Evolutionary conservation across 164 flowering plant species (phyloP).

Genomic region (Nymphaea thermarum): DNA sequence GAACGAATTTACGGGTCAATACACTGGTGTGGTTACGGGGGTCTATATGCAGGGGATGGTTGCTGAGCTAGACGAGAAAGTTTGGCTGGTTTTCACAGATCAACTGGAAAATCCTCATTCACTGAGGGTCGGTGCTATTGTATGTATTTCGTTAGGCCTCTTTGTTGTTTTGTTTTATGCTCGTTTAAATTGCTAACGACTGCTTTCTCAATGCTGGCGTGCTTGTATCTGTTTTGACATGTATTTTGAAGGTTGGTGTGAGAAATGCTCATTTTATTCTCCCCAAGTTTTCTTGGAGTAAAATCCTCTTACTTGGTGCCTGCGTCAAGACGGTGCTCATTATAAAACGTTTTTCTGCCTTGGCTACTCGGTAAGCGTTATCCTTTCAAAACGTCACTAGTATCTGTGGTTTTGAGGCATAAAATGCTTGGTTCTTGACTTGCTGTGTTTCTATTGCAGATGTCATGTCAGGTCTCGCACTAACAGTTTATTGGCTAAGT

Average conservation of each 20-base stretch:
- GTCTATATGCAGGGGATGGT: conserved; percentile 67
- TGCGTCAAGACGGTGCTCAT: conserved; percentile 53
- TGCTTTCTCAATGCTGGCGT: background rate
- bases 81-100: conserved; percentile 66
- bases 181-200: background rate
- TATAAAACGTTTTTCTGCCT: conserved; percentile 58
- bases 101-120: conserved; percentile 29
- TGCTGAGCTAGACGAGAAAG: conserved; percentile 68
- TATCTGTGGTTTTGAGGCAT: background rate
- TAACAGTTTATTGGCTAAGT: conserved; percentile 48
- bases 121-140: conserved; percentile 68
- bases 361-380: conserved; percentile 40
- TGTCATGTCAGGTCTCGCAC: conserved; percentile 24
- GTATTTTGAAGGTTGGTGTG: conserved; percentile 37
- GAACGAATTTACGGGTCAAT: conserved; percentile 35
- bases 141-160: conserved; percentile 19
- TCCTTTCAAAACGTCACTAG: background rate
- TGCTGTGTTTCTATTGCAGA: conserved; percentile 28
- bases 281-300: conserved; percentile 61
- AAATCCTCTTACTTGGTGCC: conserved; percentile 63
- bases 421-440: background rate
- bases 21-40: conserved; percentile 65
- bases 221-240: background rate
- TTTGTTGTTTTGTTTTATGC: background rate
- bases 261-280: conserved; percentile 63